A percentile compares a stretch with the other conserved stretches of the same genome.
These are phyloP conservation scores for Suillus variegatus DNA, from an alignment of 768 basidiomycete species.

Conservation along the genomic window DNA sequence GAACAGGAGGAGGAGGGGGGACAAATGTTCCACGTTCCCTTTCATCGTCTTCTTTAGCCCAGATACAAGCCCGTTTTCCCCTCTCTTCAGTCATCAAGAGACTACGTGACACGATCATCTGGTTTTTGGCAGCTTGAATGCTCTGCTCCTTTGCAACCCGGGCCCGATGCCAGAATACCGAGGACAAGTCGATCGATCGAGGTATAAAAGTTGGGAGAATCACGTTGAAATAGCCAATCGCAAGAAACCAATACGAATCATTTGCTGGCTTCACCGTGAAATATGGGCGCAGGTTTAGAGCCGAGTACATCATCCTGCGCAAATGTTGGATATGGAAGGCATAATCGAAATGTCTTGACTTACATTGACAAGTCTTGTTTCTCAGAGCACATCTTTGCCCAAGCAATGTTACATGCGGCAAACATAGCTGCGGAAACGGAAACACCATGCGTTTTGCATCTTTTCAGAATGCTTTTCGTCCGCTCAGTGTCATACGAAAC, in stretches of 20 bases:
- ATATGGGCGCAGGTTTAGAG: constrained; percentile 74
- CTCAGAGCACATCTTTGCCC: constrained; percentile 52
- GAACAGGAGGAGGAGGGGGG: constrained; percentile 23
- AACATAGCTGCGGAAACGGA: constrained; percentile 78
- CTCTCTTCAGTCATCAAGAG: constrained; percentile 67
- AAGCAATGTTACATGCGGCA: constrained; percentile 74
- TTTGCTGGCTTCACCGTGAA: constrained; percentile 44
- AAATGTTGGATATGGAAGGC: not conserved
- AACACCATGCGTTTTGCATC: constrained; percentile 70
- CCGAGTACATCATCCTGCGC: constrained; percentile 80
- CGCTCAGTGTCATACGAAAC: constrained; percentile 53
- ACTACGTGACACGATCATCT: constrained; percentile 61
- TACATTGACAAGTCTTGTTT: constrained; percentile 55
- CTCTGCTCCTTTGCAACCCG: constrained; percentile 70
- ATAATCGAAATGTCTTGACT: constrained; percentile 18
- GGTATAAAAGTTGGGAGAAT: constrained; percentile 75
- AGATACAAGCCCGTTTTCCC: constrained; percentile 57
- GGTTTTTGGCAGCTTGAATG: constrained; percentile 59
- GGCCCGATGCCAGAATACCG: constrained; percentile 76
- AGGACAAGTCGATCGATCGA: constrained; percentile 34
- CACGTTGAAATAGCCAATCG: constrained; percentile 83
- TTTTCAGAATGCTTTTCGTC: constrained; percentile 64
- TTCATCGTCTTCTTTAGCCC: constrained; percentile 78
- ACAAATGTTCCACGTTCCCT: constrained; percentile 47
- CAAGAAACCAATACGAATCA: constrained; percentile 79